Conservation (phyloP, 805 yeast species). For the Saccharomycopsis microspora region DNA sequence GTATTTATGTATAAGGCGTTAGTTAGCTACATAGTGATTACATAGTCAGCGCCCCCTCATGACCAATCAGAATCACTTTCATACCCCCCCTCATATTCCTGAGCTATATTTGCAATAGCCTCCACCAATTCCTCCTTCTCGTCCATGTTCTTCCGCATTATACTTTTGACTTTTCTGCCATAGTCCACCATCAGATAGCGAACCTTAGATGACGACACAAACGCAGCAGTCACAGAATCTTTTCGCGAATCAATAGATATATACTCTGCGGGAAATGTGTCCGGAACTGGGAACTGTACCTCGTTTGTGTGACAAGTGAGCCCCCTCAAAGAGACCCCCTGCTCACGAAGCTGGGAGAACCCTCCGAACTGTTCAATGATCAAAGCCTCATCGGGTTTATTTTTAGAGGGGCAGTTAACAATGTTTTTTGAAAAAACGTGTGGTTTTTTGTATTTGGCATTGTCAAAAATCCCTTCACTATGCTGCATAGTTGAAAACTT, state of each 20-base stretch:
- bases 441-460: neutral
- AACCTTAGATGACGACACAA: conserved; percentile 21
- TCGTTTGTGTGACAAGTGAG: neutral
- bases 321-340: conserved; percentile 4
- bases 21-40: no score
- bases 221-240: conserved; percentile 10
- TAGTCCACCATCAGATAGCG: conserved; percentile 18
- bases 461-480: neutral
- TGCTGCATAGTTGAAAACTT: neutral
- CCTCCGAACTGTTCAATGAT: conserved; percentile 11
- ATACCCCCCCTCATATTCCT: conserved; percentile 41
- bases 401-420: conserved; percentile 18
- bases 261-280: conserved; percentile 14
- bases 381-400: conserved; percentile 4
- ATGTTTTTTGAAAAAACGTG: conserved; percentile 22
- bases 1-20: no score
- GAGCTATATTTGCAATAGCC: conserved; percentile 30
- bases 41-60: no score
- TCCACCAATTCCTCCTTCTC: conserved; percentile 36
- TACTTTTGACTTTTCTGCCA: conserved; percentile 19
- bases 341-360: conserved; percentile 4
- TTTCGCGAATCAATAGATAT: conserved; percentile 18
- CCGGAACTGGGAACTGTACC: conserved; percentile 2
- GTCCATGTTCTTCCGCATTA: conserved; percentile 9
- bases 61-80: conserved; percentile 24